These are phyloP conservation scores for Gyromitra esculenta DNA, from an alignment of 2,329 filamentous ascomycete species.

Conservation along the genomic window DNA sequence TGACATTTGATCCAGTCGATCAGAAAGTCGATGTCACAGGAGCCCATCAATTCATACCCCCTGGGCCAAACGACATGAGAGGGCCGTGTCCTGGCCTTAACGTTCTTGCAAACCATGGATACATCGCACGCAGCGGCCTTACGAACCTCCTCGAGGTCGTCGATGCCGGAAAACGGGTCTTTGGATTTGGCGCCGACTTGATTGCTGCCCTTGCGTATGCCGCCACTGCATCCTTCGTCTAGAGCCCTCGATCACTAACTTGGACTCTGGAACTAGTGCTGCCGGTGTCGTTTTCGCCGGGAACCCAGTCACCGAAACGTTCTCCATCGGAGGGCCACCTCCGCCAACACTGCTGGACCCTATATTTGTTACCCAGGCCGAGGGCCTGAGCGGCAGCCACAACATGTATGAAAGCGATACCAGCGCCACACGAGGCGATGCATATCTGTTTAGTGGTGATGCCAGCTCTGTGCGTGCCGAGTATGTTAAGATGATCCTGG, in stretches of 20 bases:
- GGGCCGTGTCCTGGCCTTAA: slow-evolving; percentile 61
- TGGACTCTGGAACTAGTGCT: not conserved
- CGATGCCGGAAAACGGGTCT: slow-evolving; percentile 45
- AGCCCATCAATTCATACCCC: slow-evolving; percentile 29
- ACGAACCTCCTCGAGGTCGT: slow-evolving; percentile 28
- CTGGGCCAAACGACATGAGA: slow-evolving; percentile 27
- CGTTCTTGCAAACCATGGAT: slow-evolving; percentile 61
- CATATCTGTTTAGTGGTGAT: slow-evolving; percentile 57
- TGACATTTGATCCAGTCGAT: slow-evolving; percentile 13
- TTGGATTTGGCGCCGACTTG: slow-evolving; percentile 1
- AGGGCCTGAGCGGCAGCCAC: slow-evolving; percentile 57
- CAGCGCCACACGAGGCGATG: slow-evolving; percentile 57
- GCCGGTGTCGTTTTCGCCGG: slow-evolving; percentile 14
- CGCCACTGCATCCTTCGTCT: not conserved
- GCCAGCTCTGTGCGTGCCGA: slow-evolving; percentile 51
- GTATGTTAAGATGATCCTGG: slow-evolving; percentile 57
- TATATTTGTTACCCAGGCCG: slow-evolving; percentile 53
- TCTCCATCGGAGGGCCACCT: slow-evolving; percentile 26
- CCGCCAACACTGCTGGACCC: not conserved
- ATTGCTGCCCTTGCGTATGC: not conserved
- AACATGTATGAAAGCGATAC: slow-evolving; percentile 57
- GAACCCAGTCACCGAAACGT: slow-evolving; percentile 6
- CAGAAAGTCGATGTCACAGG: slow-evolving; percentile 20
- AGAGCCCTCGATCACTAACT: not conserved
- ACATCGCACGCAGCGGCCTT: slow-evolving; percentile 58